Evolutionary conservation across 2,329 filamentous ascomycete genomes (phyloP).

Genomic region (Trichoderma polysporum): DNA sequence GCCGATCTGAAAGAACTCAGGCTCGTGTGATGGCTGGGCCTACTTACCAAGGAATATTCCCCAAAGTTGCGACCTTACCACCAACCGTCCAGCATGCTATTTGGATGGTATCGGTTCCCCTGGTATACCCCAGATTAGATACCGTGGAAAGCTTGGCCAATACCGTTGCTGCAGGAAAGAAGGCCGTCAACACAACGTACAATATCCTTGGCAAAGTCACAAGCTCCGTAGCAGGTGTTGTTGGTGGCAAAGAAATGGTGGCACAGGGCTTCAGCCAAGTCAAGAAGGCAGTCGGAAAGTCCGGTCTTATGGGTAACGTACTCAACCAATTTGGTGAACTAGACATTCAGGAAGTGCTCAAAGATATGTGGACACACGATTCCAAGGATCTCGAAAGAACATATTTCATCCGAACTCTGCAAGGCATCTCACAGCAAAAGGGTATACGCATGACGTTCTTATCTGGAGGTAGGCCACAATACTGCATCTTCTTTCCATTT

Average conservation of each 20-base stretch:
- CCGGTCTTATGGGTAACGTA: slow-evolving; percentile 91
- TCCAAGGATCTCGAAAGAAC: slow-evolving; percentile 96
- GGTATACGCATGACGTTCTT: slow-evolving; percentile 96
- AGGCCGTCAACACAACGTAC: slow-evolving; percentile 93
- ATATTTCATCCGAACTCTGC: slow-evolving; percentile 91
- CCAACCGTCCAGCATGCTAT: slow-evolving; percentile 95
- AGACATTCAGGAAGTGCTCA: slow-evolving; percentile 88
- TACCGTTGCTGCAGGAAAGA: slow-evolving; percentile 92
- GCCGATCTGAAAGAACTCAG: slow-evolving; percentile 85
- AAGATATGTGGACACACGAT: slow-evolving; percentile 98
- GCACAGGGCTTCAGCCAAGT: slow-evolving; percentile 90
- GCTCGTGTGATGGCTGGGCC: slow-evolving; percentile 92
- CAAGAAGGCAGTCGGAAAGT: slow-evolving; percentile 95
- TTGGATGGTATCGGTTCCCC: slow-evolving; percentile 89
- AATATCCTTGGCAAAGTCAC: slow-evolving; percentile 95
- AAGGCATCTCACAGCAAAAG: slow-evolving; percentile 93
- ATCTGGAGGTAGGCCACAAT: slow-evolving; percentile 65
- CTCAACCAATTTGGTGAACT: slow-evolving; percentile 96
- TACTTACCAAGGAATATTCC: slow-evolving; percentile 96
- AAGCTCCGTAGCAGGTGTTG: slow-evolving; percentile 89
- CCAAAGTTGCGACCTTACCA: slow-evolving; percentile 87
- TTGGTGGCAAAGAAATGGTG: slow-evolving; percentile 91
- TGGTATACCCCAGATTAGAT: slow-evolving; percentile 88
- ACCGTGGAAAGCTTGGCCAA: slow-evolving; percentile 88
- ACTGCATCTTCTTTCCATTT: background rate